Conservation (phyloP, 176 grass and related monocot species). For the Stipa capillata region DNA sequence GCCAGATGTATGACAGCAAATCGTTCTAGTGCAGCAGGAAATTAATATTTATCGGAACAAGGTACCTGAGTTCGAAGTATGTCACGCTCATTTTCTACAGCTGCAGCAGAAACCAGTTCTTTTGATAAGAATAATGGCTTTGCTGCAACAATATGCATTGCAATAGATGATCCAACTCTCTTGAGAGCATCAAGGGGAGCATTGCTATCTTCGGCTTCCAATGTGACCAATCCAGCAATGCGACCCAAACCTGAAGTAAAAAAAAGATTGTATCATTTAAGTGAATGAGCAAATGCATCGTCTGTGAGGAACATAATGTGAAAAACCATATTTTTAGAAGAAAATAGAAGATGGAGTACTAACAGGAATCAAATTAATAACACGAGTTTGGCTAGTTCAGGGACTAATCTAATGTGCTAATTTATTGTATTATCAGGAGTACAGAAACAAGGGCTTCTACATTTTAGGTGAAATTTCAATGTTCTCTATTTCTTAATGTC, state of each 20-base stretch:
- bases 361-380: background rate
- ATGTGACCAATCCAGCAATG: slow-evolving; percentile 77
- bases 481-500: background rate
- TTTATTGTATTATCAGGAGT: background rate
- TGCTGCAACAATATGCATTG: slow-evolving; percentile 89
- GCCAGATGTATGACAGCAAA: background rate
- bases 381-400: background rate
- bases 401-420: background rate
- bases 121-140: slow-evolving; percentile 93
- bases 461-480: background rate
- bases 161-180: slow-evolving; percentile 56
- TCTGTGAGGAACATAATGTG: background rate
- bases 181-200: slow-evolving; percentile 61
- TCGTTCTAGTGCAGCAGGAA: background rate
- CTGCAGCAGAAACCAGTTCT: slow-evolving; percentile 71
- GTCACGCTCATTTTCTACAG: slow-evolving; percentile 73
- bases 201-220: slow-evolving; percentile 72
- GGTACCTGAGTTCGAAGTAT: slow-evolving; percentile 74
- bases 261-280: slow-evolving; percentile 5
- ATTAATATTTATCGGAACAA: background rate
- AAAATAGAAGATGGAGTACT: background rate
- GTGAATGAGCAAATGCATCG: background rate
- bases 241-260: slow-evolving; percentile 61
- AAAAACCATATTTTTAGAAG: background rate
- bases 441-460: background rate